These are phyloP conservation scores for Eutypa lata DNA, from an alignment of 2,329 filamentous ascomycete species.

Conservation along the genomic window DNA sequence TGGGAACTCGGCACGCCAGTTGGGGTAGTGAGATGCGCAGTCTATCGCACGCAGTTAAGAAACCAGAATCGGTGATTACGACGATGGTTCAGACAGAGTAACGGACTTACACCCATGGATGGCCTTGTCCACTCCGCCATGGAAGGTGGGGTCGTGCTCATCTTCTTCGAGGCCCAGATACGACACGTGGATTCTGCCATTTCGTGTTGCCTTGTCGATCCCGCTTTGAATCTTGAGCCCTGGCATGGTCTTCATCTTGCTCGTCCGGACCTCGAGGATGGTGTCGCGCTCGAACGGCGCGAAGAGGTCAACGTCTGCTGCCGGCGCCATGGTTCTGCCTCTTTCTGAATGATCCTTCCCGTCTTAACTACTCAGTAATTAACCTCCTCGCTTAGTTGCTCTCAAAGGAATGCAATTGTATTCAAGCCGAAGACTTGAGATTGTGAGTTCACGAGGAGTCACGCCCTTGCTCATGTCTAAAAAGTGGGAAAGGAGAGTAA, in stretches of 20 bases:
- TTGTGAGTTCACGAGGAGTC: too few species aligned
- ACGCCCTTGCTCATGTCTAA: too few species aligned
- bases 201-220: conserved; percentile 50
- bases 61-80: background rate
- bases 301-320: conserved; percentile 33
- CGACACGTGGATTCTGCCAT: conserved; percentile 43
- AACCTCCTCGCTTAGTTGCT: too few species aligned
- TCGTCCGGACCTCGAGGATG: conserved; percentile 55
- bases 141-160: conserved; percentile 60
- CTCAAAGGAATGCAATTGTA: too few species aligned
- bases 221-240: conserved; percentile 50
- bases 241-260: conserved; percentile 52
- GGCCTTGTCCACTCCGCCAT: conserved; percentile 62
- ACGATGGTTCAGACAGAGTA: background rate
- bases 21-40: conserved; percentile 55
- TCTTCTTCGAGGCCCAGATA: conserved; percentile 54
- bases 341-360: too few species aligned
- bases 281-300: conserved; percentile 44
- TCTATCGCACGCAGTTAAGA: conserved; percentile 36
- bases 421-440: too few species aligned
- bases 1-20: conserved; percentile 53
- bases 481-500: too few species aligned
- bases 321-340: too few species aligned
- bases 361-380: too few species aligned
- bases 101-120: conserved; percentile 54